A percentile compares a stretch with the other conserved stretches of the same genome.
Evolutionary conservation across 2,329 filamentous ascomycete genomes (phyloP).

Genomic region (Phaeophleospora eucalypticola): DNA sequence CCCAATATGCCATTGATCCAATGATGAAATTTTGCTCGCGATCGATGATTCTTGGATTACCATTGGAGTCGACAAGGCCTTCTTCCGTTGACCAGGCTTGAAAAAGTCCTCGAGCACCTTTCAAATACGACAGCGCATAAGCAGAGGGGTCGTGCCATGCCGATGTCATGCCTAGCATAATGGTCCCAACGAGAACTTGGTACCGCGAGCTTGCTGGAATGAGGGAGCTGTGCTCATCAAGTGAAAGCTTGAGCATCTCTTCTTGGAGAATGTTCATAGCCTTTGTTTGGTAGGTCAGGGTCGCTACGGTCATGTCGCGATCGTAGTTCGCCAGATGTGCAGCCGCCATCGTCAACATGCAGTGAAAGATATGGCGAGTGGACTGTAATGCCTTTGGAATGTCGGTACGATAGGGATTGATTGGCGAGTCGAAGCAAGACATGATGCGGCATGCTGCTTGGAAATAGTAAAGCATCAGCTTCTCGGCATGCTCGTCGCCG

Average conservation of each 20-base stretch:
- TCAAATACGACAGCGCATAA: constrained; percentile 9
- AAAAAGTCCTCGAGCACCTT: constrained; percentile 12
- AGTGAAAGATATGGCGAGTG: constrained; percentile 7
- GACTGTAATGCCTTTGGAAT: constrained; percentile 3
- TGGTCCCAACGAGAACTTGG: constrained; percentile 9
- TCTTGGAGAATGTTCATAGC: constrained; percentile 10
- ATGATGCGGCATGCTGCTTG: constrained; percentile 9
- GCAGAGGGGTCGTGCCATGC: constrained; percentile 12
- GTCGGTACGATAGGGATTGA: constrained; percentile 11
- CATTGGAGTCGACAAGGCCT: background rate
- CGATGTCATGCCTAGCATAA: constrained; percentile 16
- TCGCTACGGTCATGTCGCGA: constrained; percentile 5
- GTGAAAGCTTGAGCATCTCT: constrained; percentile 4
- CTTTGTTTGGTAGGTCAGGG: constrained; percentile 10
- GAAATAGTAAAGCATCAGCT: constrained; percentile 11
- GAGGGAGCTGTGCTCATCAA: background rate
- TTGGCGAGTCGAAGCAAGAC: constrained; percentile 10
- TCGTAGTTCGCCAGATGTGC: constrained; percentile 11
- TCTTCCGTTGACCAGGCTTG: constrained; percentile 12
- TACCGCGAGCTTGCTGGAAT: background rate
- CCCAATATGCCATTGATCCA: constrained; percentile 16
- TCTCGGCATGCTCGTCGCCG: constrained; percentile 1
- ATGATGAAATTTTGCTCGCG: constrained; percentile 17
- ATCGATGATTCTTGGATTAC: constrained; percentile 3
- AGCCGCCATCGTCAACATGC: constrained; percentile 13